phyloP scores from a whole-genome alignment of 495 filamentous ascomycete species.

The Lepraria neglecta region DNA sequence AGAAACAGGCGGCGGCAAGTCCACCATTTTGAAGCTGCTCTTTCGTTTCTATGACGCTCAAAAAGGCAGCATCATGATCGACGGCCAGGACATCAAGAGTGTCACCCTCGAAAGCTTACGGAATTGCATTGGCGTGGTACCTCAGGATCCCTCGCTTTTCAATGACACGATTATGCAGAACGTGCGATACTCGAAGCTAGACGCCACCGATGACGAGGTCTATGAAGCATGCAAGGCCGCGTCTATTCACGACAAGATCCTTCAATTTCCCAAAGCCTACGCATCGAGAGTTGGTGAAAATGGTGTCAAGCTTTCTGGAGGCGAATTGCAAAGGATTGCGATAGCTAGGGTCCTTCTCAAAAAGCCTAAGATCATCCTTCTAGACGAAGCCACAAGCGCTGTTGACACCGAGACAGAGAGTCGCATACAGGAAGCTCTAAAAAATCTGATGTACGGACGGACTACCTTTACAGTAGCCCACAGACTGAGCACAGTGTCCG shows the following conservation, averaged over 20 bases:
- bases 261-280: slow-evolving; percentile 32
- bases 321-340: slow-evolving; percentile 55
- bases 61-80: slow-evolving; percentile 47
- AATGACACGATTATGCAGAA: slow-evolving; percentile 43
- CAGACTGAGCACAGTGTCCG: slow-evolving; percentile 37
- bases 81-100: slow-evolving; percentile 43
- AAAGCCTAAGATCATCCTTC: slow-evolving; percentile 50
- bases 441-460: slow-evolving; percentile 33
- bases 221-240: slow-evolving; percentile 26
- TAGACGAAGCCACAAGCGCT: slow-evolving; percentile 54
- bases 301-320: slow-evolving; percentile 57
- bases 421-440: slow-evolving; percentile 45
- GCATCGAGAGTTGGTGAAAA: slow-evolving; percentile 46
- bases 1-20: slow-evolving; percentile 57
- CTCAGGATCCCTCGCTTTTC: slow-evolving; percentile 58
- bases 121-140: slow-evolving; percentile 52
- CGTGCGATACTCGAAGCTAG: slow-evolving; percentile 41
- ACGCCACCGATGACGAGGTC: slow-evolving; percentile 32
- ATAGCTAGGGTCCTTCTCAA: slow-evolving; percentile 54
- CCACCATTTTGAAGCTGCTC: slow-evolving; percentile 51
- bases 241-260: slow-evolving; percentile 26
- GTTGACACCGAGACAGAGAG: slow-evolving; percentile 52
- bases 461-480: slow-evolving; percentile 41
- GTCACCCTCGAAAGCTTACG: slow-evolving; percentile 51
- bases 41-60: slow-evolving; percentile 47